phyloP scores from a whole-genome alignment of 1,139 yeast species.

The Kodamaea suecica region DNA sequence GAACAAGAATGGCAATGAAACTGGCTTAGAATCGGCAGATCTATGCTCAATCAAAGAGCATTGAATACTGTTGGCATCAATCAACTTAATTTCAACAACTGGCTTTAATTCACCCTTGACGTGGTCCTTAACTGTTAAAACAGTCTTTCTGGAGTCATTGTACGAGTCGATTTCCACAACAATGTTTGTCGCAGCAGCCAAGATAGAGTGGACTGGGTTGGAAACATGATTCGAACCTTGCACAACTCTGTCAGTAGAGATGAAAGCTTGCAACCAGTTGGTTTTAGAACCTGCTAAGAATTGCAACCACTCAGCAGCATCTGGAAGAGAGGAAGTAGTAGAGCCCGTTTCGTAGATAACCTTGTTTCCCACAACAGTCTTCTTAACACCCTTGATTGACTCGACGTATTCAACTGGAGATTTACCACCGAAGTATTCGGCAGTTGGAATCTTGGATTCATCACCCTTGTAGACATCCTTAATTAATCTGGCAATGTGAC shows the following conservation, averaged over 20 bases:
- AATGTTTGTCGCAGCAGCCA: constrained; percentile 68
- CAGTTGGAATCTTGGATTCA: constrained; percentile 69
- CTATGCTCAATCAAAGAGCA: constrained; percentile 84
- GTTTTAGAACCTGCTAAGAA: constrained; percentile 75
- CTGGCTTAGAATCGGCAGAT: constrained; percentile 73
- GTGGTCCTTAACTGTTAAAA: constrained; percentile 63
- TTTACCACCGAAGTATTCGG: constrained; percentile 84
- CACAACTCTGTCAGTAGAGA: constrained; percentile 74
- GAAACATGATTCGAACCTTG: constrained; percentile 78
- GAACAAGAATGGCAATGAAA: constrained; percentile 74
- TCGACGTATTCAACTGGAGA: constrained; percentile 37
- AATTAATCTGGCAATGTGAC: constrained; percentile 72
- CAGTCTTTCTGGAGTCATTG: constrained; percentile 51
- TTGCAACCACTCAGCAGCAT: constrained; percentile 65
- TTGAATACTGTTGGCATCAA: constrained; percentile 51
- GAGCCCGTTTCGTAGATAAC: constrained; percentile 49
- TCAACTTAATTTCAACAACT: constrained; percentile 61
- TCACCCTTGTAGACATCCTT: constrained; percentile 71
- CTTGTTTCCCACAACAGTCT: constrained; percentile 32
- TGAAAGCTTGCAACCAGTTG: constrained; percentile 91
- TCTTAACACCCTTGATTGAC: constrained; percentile 29
- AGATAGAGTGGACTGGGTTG: constrained; percentile 76
- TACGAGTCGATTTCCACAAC: constrained; percentile 61
- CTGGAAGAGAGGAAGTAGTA: constrained; percentile 32
- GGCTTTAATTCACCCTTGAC: constrained; percentile 70